phyloP scores from a whole-genome alignment of 2,329 filamentous ascomycete genomes.

The Aschersonia sp. region DNA sequence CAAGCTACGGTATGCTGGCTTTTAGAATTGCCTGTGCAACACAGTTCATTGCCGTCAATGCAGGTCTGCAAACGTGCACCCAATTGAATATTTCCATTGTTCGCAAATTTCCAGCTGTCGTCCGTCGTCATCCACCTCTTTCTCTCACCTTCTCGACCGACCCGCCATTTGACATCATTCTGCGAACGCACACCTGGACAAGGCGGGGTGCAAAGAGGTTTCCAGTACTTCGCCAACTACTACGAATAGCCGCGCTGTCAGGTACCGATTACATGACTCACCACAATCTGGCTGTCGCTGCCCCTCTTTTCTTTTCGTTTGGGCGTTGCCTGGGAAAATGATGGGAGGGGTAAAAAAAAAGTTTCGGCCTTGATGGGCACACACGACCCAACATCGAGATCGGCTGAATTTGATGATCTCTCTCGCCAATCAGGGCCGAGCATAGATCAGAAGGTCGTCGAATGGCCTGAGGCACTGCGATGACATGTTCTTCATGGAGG shows the following conservation, averaged over 20 bases:
- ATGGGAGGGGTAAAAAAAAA: no score
- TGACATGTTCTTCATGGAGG: no score
- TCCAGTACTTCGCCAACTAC: background rate
- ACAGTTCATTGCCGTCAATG: conserved; percentile 8
- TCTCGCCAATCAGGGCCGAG: no score
- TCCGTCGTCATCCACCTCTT: background rate
- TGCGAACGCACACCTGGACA: background rate
- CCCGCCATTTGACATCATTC: background rate
- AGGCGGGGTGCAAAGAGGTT: background rate
- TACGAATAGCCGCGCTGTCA: background rate
- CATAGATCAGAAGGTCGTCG: no score
- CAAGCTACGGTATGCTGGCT: background rate
- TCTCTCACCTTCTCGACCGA: background rate
- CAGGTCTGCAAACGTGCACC: background rate
- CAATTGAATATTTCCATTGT: background rate
- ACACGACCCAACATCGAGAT: no score
- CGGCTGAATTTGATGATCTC: no score
- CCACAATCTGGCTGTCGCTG: background rate
- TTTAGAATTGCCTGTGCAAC: conserved; percentile 8
- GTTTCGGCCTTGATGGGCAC: no score
- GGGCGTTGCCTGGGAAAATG: no score
- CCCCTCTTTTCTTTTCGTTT: background rate
- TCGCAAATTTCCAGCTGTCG: background rate
- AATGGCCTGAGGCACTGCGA: no score
- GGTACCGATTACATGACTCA: background rate